Evolutionary conservation across 2,329 filamentous ascomycete species (phyloP), one percentile per base, ranked within the genome.

Genomic region (Exophiala sideris): DNA sequence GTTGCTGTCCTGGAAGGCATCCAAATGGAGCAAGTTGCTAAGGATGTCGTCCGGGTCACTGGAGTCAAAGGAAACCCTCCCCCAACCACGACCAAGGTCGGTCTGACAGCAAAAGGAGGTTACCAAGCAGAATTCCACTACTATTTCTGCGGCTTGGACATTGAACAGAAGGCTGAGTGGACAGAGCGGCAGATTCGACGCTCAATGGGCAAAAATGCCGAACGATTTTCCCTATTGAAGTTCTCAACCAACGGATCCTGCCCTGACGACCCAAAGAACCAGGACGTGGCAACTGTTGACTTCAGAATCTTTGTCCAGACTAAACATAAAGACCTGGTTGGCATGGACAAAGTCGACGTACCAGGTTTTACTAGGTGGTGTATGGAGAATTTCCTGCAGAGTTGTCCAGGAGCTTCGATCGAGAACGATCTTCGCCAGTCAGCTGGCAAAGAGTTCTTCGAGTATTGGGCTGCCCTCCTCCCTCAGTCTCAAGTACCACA

Each of bases 61-160:
- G 76, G 16, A 68, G 67, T 44, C 71, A 69, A 6, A 65, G 64
- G 2, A 68, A 73, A 0, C 76, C 24, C 24, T 29, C 24, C 77
- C 2, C 76, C 76, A 3, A 67, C 73, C 5, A 79, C 76, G 0
- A 79, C 76, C 9, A 79, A 79, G 60, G 66, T 74, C 12, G 76
- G 73, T 20, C 64, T 79, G 49, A 74, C 73, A 1, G 74, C 72
- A 0, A 63, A 63, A 14, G 74, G 72, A 6, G 74, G 74, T 24
- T 76, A 71, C 58, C 72, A 76, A 61, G 74, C 74, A 7, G 73
- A 78, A 60, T 61, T 67, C 3, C 68, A 69, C 36, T 75, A 67
- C 61, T 77, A 70, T 57, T 64, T 76, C 3, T 67, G 67, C 11
- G 76, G 72, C 5, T 70, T 72, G 16, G 72, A 76, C 65, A 73